phyloP scores from a whole-genome alignment of 371 early-diverging fungal species.

The Sporodiniella umbellata region DNA sequence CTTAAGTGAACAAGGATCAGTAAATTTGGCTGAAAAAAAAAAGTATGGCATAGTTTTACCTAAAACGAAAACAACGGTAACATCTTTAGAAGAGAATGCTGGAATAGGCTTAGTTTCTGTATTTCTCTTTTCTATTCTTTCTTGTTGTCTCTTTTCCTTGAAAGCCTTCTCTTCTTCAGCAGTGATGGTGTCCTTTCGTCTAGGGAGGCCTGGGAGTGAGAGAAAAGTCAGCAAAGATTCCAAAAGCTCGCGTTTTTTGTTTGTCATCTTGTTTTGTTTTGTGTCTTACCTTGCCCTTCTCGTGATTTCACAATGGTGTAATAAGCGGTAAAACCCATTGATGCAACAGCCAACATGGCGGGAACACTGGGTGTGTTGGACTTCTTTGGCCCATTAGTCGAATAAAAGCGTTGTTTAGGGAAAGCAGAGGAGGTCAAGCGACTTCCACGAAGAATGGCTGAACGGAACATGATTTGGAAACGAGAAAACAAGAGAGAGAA shows the following conservation, averaged over 20 bases:
- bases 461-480: constrained; percentile 16
- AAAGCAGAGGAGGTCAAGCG: constrained; percentile 2
- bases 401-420: constrained; percentile 18
- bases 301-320: constrained; percentile 41
- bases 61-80: constrained; percentile 71
- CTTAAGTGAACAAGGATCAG: too few species aligned
- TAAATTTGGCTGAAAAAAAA: constrained; percentile 1
- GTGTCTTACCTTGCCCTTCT: constrained; percentile 41
- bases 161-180: constrained; percentile 16
- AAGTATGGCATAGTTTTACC: constrained; percentile 33
- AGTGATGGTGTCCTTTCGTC: constrained; percentile 19
- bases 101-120: constrained; percentile 21
- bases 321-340: constrained; percentile 51
- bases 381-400: constrained; percentile 11
- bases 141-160: constrained; percentile 14
- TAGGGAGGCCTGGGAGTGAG: constrained; percentile 13
- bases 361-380: constrained; percentile 32
- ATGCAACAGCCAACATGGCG: constrained; percentile 53
- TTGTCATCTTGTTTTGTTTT: too few species aligned
- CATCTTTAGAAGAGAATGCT: constrained; percentile 38
- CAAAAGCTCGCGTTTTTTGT: too few species aligned
- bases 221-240: background rate
- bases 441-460: constrained; percentile 7
- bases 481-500: background rate
- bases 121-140: constrained; percentile 14